A percentile compares a stretch with the other conserved stretches of the same genome.
Conservation (phyloP, 352 stramenopile species). For the Plasmopara viticola region DNA sequence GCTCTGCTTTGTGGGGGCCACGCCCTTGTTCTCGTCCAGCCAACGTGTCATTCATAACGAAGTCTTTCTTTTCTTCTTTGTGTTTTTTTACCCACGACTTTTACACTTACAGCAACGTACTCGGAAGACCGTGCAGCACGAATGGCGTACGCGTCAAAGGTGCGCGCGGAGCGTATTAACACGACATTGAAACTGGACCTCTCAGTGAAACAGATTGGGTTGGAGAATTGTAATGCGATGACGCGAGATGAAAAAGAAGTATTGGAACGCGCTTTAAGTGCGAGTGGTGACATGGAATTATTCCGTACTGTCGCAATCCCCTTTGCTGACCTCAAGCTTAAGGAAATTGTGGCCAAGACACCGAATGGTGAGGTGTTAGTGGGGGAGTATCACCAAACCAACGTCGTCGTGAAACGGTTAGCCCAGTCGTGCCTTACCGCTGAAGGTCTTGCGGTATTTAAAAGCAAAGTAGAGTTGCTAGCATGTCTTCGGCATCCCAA, state of each 20-base stretch:
- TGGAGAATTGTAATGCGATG: slow-evolving; percentile 57
- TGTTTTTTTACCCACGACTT: slow-evolving; percentile 54
- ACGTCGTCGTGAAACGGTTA: slow-evolving; percentile 74
- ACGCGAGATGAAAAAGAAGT: slow-evolving; percentile 50
- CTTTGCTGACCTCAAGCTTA: slow-evolving; percentile 64
- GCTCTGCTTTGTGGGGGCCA: slow-evolving; percentile 33
- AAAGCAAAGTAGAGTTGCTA: slow-evolving; percentile 69
- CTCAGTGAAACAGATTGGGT: slow-evolving; percentile 58
- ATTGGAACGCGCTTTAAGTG: slow-evolving; percentile 44
- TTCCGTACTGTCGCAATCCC: slow-evolving; percentile 70
- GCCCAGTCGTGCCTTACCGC: slow-evolving; percentile 49
- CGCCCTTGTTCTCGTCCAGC: slow-evolving; percentile 47
- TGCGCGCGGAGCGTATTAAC: slow-evolving; percentile 73
- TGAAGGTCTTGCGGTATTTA: slow-evolving; percentile 65
- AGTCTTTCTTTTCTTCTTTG: slow-evolving; percentile 55
- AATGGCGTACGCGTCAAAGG: slow-evolving; percentile 67
- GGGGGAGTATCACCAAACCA: slow-evolving; percentile 68
- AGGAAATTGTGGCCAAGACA: slow-evolving; percentile 68
- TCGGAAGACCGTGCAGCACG: slow-evolving; percentile 63
- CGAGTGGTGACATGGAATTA: slow-evolving; percentile 42
- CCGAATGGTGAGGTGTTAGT: slow-evolving; percentile 57
- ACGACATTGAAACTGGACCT: slow-evolving; percentile 75
- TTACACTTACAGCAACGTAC: slow-evolving; percentile 69
- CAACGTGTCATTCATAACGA: slow-evolving; percentile 41
- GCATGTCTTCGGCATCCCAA: slow-evolving; percentile 77